Conservation (phyloP, 805 yeast genomes). For the Saccharomycopsis sp. region DNA sequence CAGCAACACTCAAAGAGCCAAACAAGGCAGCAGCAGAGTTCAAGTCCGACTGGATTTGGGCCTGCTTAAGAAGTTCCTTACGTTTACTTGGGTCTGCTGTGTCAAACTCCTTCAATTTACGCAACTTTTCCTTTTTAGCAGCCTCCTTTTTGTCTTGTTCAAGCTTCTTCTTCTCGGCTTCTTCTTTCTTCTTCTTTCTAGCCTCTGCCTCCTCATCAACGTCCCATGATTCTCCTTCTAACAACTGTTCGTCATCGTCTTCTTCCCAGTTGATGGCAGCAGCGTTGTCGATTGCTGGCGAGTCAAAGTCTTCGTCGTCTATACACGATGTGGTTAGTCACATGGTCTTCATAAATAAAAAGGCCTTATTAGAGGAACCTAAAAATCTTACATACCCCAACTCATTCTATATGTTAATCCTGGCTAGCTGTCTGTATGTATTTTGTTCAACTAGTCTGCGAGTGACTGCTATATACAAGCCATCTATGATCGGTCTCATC, state of each 20-base stretch:
- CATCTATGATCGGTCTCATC: too few relatives aligned
- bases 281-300: conserved; percentile 46
- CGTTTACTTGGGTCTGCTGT: conserved; percentile 68
- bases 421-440: background rate
- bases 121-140: conserved; percentile 32
- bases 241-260: conserved; percentile 66
- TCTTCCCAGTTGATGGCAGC: conserved; percentile 77
- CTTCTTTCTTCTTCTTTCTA: conserved; percentile 32
- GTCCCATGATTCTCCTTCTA: conserved; percentile 79
- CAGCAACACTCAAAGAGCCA: conserved; percentile 58
- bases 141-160: conserved; percentile 30
- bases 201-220: conserved; percentile 57
- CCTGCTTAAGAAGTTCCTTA: conserved; percentile 65
- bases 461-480: too few relatives aligned
- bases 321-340: background rate
- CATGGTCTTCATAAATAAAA: background rate
- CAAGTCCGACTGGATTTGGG: conserved; percentile 79
- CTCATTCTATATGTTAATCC: background rate
- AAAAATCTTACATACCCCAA: background rate
- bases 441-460: too few relatives aligned
- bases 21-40: conserved; percentile 90
- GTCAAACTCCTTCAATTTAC: conserved; percentile 49
- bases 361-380: too few relatives aligned
- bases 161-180: conserved; percentile 41
- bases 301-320: conserved; percentile 89